A percentile compares a stretch with the other conserved stretches of the same genome.
Conservation (phyloP, 495 filamentous ascomycete species). For the Aspergillus nidulans region DNA sequence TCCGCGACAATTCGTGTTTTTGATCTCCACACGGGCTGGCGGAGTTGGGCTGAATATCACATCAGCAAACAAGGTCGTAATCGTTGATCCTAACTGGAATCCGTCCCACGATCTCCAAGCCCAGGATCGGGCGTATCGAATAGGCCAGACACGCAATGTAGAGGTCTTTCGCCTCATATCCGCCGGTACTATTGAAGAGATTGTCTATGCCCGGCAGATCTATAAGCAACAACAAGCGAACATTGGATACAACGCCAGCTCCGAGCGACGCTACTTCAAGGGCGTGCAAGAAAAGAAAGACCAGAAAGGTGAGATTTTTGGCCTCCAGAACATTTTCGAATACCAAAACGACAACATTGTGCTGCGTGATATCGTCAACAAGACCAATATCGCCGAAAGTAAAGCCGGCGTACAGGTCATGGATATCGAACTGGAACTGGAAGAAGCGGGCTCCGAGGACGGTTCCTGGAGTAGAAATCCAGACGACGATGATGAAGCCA, state of each 20-base stretch:
- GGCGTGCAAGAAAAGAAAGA: slow-evolving; percentile 81
- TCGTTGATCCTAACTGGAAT: slow-evolving; percentile 98
- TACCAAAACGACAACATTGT: slow-evolving; percentile 77
- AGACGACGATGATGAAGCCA: slow-evolving; percentile 57
- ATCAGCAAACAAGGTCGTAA: slow-evolving; percentile 95
- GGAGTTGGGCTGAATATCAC: slow-evolving; percentile 93
- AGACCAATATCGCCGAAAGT: slow-evolving; percentile 93
- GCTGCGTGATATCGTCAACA: slow-evolving; percentile 90
- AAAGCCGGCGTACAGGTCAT: slow-evolving; percentile 77
- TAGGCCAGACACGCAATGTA: slow-evolving; percentile 88
- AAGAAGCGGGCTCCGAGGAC: slow-evolving; percentile 39
- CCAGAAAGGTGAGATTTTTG: slow-evolving; percentile 91
- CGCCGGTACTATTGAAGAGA: slow-evolving; percentile 92
- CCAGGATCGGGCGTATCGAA: slow-evolving; percentile 94
- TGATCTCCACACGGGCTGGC: slow-evolving; percentile 91
- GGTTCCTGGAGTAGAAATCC: slow-evolving; percentile 6
- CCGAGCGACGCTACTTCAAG: slow-evolving; percentile 91
- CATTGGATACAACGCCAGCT: slow-evolving; percentile 90
- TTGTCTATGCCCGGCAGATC: slow-evolving; percentile 94
- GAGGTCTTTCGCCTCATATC: slow-evolving; percentile 95
- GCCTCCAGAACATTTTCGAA: slow-evolving; percentile 78
- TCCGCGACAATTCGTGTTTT: slow-evolving; percentile 84
- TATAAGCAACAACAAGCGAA: slow-evolving; percentile 99
- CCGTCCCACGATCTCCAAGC: slow-evolving; percentile 91
- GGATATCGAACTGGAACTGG: slow-evolving; percentile 64